phyloP scores from a whole-genome alignment of 371 early-diverging fungal genomes.

The Apophysomyces ossiformis region DNA sequence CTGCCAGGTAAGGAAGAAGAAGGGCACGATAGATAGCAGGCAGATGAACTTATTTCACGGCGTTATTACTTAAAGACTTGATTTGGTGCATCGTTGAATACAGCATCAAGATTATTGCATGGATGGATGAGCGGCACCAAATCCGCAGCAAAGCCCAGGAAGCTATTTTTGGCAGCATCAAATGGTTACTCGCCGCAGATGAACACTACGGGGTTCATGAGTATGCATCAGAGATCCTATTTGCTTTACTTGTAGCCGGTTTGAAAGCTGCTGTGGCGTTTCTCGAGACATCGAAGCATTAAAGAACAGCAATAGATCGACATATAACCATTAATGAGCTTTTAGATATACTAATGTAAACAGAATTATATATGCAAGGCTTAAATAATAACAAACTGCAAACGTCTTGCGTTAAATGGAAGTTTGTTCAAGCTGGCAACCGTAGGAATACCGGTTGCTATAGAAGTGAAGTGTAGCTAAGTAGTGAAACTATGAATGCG shows the following conservation, averaged over 20 bases:
- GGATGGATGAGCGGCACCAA: conserved; percentile 59
- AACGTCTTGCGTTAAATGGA: not conserved
- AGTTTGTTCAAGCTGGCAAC: conserved; percentile 26
- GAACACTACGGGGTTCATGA: conserved; percentile 67
- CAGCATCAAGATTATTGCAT: conserved; percentile 46
- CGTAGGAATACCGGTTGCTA: conserved; percentile 44
- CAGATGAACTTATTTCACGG: not conserved
- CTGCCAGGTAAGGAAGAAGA: conserved; percentile 50
- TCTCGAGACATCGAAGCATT: conserved; percentile 60
- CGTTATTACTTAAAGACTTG: conserved; percentile 23
- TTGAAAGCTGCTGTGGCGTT: conserved; percentile 69
- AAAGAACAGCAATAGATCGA: conserved; percentile 42
- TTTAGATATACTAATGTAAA: conserved; percentile 37
- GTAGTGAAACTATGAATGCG: conserved; percentile 50
- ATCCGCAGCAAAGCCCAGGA: conserved; percentile 56
- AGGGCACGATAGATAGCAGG: not conserved
- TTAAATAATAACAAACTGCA: not conserved
- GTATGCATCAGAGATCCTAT: conserved; percentile 57
- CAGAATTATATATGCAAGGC: not conserved
- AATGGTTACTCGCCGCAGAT: conserved; percentile 58
- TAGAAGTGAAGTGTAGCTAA: conserved; percentile 54
- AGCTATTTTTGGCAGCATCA: conserved; percentile 53
- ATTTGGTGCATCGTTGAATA: conserved; percentile 45
- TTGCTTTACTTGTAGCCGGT: conserved; percentile 57
- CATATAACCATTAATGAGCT: conserved; percentile 8